Conservation (phyloP, 495 filamentous ascomycete species). For the Pseudotulostoma volvatum region DNA sequence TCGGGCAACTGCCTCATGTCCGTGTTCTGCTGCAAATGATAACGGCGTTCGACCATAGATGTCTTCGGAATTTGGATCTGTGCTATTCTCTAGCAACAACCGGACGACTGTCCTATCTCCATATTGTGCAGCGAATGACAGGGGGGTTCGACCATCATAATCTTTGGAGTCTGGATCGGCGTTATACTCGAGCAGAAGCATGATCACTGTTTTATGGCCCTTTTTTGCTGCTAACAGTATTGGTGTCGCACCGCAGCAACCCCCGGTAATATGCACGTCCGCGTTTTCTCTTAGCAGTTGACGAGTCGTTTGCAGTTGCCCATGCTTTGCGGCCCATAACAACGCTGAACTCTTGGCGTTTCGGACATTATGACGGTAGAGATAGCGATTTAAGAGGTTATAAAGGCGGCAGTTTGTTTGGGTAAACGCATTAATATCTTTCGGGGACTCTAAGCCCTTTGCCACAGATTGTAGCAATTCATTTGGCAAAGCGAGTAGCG, state of each 20-base stretch:
- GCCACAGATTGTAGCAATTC: slow-evolving; percentile 9
- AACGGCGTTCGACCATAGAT: slow-evolving; percentile 11
- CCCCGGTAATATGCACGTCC: slow-evolving; percentile 10
- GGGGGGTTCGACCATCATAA: slow-evolving; percentile 7
- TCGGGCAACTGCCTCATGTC: slow-evolving; percentile 10
- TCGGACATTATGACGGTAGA: slow-evolving; percentile 10
- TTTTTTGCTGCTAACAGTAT: no score
- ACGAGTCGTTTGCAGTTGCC: slow-evolving; percentile 6
- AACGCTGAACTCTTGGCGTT: slow-evolving; percentile 7
- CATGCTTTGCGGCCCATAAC: no score
- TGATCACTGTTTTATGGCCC: slow-evolving; percentile 11
- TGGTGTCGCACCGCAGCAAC: no score
- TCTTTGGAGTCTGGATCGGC: slow-evolving; percentile 7
- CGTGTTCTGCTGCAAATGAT: slow-evolving; percentile 12
- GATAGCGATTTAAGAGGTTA: slow-evolving; percentile 7
- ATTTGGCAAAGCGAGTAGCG: slow-evolving; percentile 9
- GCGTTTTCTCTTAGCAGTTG: slow-evolving; percentile 5
- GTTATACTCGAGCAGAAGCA: slow-evolving; percentile 7
- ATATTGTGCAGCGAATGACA: slow-evolving; percentile 6
- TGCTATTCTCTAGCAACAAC: slow-evolving; percentile 1
- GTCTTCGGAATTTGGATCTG: slow-evolving; percentile 12
- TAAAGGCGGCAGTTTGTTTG: slow-evolving; percentile 11
- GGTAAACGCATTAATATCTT: slow-evolving; percentile 11
- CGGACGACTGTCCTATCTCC: neutral
- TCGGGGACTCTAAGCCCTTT: slow-evolving; percentile 9